phyloP scores from a whole-genome alignment of 1,284 basidiomycete species.

The Ceratobasidium sp. region DNA sequence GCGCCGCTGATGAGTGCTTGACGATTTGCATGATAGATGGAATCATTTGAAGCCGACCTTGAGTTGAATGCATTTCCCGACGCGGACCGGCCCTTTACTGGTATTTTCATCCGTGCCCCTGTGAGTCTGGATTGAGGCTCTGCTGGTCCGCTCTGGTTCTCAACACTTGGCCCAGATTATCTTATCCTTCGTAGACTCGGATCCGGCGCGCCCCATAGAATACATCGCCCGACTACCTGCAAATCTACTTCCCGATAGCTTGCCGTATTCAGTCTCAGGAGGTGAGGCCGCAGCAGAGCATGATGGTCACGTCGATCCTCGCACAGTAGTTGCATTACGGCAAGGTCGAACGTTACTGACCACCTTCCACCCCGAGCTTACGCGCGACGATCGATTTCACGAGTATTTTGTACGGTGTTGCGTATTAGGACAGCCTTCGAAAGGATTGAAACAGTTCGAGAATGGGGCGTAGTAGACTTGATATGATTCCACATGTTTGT shows the following conservation, averaged over 20 bases:
- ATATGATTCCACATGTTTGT: background rate
- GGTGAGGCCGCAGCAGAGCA: background rate
- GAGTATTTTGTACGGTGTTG: slow-evolving; percentile 76
- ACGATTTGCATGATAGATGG: slow-evolving; percentile 60
- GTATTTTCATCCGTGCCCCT: slow-evolving; percentile 95
- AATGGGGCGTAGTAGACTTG: background rate
- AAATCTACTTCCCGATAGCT: slow-evolving; percentile 58
- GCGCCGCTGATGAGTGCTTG: slow-evolving; percentile 3
- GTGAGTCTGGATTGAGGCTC: slow-evolving; percentile 55
- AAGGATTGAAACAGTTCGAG: background rate
- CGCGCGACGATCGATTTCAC: slow-evolving; percentile 86
- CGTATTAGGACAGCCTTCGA: slow-evolving; percentile 20
- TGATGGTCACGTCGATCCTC: slow-evolving; percentile 56
- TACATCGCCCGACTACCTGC: slow-evolving; percentile 78
- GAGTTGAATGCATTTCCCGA: slow-evolving; percentile 69
- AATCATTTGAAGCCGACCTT: slow-evolving; percentile 87
- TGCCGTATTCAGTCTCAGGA: slow-evolving; percentile 2
- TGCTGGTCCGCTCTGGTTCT: slow-evolving; percentile 35
- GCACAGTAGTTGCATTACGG: slow-evolving; percentile 82
- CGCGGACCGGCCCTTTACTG: slow-evolving; percentile 73
- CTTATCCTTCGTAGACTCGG: slow-evolving; percentile 57
- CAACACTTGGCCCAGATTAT: slow-evolving; percentile 61
- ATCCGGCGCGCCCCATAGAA: slow-evolving; percentile 49
- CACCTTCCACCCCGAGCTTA: slow-evolving; percentile 95
- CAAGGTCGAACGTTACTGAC: slow-evolving; percentile 88